Evolutionary conservation across 768 basidiomycete species (phyloP), one percentile per base, ranked within the genome.

Genomic region (Tylopilus rubrobrunneus): DNA sequence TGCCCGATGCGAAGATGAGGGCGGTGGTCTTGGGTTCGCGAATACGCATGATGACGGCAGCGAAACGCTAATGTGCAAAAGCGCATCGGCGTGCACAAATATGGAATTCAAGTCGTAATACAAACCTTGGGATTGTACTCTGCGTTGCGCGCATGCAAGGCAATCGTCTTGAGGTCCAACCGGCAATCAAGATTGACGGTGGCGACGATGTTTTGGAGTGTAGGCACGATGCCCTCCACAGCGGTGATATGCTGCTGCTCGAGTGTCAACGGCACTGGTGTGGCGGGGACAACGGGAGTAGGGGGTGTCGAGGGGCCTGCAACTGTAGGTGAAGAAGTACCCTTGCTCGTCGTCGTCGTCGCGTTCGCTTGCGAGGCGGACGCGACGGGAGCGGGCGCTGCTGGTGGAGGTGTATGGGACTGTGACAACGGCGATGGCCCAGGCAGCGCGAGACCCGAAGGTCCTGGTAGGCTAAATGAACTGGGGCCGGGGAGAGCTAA

Each of bases 71-170:
- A 77, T 74, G 79, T 76, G 74, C 76, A 77, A 74, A 66, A 78
- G 76, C 76, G 82, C 82, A 80, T 82, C 79, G 81, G 77, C 74
- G 78, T 74, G 73, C 74, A 72, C 72, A 76, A 71, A 70, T 67
- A 66, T 67, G 46, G 55, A 47, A 66, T 59, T 44, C 44, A 64
- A 62, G 62, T 66, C 63, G 62, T 61, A 66, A 72, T 78, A 89
- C 91, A 74, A 83, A 98, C 97, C 93, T 99, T 98, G 48, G 97
- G 97, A 70, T 98, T 98, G 72, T 99, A 99, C 76, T 99, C 97
- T 31, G 97, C 97, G 71, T 99, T 99, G 56, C 97, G 82, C 2
- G 97, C 97, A 62, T 99, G 96, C 55, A 98, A 75, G 10, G 97
- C 96, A 55, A 98, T 99, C 49, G 97, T 98, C 82, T 99, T 99